phyloP scores from a whole-genome alignment of 305 asterid genomes.

The Fraxinus albicans region DNA sequence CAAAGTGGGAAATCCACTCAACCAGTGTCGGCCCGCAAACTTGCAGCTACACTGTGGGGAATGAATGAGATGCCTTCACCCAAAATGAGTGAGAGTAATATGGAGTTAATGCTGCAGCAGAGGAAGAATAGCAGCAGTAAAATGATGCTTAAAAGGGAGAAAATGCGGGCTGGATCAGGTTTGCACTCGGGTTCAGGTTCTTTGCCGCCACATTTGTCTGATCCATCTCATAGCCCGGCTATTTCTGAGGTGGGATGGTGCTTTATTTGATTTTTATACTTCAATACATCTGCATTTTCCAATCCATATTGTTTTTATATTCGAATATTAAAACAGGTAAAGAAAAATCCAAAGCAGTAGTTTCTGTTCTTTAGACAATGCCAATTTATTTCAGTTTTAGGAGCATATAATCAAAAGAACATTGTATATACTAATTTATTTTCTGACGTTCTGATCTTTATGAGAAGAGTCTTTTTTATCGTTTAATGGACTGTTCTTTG shows the following conservation, averaged over 20 bases:
- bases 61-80: slow-evolving; percentile 88
- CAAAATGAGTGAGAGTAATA: slow-evolving; percentile 38
- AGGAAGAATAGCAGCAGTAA: slow-evolving; percentile 34
- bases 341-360: neutral
- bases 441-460: neutral
- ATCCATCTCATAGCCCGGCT: slow-evolving; percentile 85
- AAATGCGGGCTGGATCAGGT: slow-evolving; percentile 37
- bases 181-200: slow-evolving; percentile 40
- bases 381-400: neutral
- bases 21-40: slow-evolving; percentile 83
- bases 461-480: neutral
- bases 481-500: neutral
- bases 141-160: slow-evolving; percentile 50
- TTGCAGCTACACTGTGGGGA: slow-evolving; percentile 93
- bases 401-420: neutral
- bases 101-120: slow-evolving; percentile 35
- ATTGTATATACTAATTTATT: neutral
- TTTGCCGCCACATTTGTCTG: slow-evolving; percentile 80
- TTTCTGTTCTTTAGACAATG: neutral
- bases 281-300: neutral
- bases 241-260: slow-evolving; percentile 54
- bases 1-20: slow-evolving; percentile 60
- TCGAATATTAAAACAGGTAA: neutral
- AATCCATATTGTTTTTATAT: neutral
- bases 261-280: neutral